Percentiles rank a stretch among this genome's conserved stretches.
Conservation (phyloP, 2,329 filamentous ascomycete species). For the Harringtonia lauricola region DNA sequence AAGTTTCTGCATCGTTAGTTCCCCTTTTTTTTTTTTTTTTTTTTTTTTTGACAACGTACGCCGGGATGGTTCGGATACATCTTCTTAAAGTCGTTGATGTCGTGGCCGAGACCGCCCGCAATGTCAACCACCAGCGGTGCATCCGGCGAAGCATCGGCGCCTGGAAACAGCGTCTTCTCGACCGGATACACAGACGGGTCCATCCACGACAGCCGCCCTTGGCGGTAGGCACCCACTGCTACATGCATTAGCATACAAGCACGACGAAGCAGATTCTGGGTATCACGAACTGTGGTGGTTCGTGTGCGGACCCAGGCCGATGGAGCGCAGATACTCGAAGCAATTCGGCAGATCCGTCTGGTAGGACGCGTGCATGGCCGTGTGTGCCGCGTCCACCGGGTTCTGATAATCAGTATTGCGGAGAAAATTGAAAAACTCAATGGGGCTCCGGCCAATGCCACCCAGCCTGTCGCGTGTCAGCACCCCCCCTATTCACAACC, state of each 20-base stretch:
- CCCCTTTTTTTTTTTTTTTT: too few species aligned
- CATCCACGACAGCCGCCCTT: slow-evolving; percentile 24
- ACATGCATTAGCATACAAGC: too few species aligned
- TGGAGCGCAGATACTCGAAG: slow-evolving; percentile 8
- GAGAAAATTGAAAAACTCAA: slow-evolving; percentile 1
- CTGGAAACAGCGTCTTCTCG: slow-evolving; percentile 19
- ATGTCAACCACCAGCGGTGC: slow-evolving; percentile 22
- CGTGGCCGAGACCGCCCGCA: slow-evolving; percentile 23
- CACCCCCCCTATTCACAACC: too few species aligned
- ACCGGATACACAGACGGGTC: slow-evolving; percentile 20
- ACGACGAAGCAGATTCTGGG: too few species aligned
- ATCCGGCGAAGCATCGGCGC: slow-evolving; percentile 14
- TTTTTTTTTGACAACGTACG: neutral
- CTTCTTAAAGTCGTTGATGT: slow-evolving; percentile 20
- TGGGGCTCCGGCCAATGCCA: neutral
- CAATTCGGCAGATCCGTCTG: slow-evolving; percentile 8
- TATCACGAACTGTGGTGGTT: slow-evolving; percentile 15
- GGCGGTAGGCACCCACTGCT: slow-evolving; percentile 20
- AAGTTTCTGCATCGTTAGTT: slow-evolving; percentile 10
- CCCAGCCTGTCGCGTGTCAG: slow-evolving; percentile 6
- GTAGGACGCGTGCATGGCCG: slow-evolving; percentile 1
- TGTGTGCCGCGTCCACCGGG: neutral
- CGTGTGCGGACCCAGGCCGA: slow-evolving; percentile 8
- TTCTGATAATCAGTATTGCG: neutral
- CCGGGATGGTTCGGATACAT: slow-evolving; percentile 11